These are phyloP conservation scores for Chenopodium suecicum DNA, from an alignment of 148 eudicot species.

Conservation along the genomic window DNA sequence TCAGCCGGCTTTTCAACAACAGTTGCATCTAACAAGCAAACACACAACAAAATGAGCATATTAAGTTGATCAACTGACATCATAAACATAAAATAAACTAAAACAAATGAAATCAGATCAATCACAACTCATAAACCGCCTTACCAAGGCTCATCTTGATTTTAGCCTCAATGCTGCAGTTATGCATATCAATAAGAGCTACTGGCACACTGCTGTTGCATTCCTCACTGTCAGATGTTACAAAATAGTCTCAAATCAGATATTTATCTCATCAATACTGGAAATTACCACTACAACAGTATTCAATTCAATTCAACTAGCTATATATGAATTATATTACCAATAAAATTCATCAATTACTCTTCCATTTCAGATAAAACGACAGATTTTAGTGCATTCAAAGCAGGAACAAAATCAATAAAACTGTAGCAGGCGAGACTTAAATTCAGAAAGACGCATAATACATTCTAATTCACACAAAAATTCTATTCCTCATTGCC, in stretches of 20 bases:
- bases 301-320: not conserved
- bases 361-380: not conserved
- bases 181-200: constrained; percentile 78
- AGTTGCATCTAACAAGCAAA: constrained; percentile 44
- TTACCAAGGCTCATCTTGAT: constrained; percentile 70
- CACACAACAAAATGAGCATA: not conserved
- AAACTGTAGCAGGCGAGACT: too few relatives aligned
- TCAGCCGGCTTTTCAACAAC: constrained; percentile 50
- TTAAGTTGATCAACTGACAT: not conserved
- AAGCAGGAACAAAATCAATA: not conserved
- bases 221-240: constrained; percentile 49
- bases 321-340: not conserved
- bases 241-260: not conserved
- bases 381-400: too few relatives aligned
- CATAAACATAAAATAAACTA: not conserved
- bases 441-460: too few relatives aligned
- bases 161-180: constrained; percentile 71
- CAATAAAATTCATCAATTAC: not conserved
- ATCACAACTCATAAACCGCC: not conserved
- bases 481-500: too few relatives aligned
- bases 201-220: constrained; percentile 78
- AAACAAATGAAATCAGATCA: not conserved
- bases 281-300: not conserved
- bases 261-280: not conserved
- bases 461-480: too few relatives aligned